Percentiles rank a stretch among this genome's conserved stretches.
Conservation (phyloP, 176 grass and related monocot species). For the Pontederia crassipes region DNA sequence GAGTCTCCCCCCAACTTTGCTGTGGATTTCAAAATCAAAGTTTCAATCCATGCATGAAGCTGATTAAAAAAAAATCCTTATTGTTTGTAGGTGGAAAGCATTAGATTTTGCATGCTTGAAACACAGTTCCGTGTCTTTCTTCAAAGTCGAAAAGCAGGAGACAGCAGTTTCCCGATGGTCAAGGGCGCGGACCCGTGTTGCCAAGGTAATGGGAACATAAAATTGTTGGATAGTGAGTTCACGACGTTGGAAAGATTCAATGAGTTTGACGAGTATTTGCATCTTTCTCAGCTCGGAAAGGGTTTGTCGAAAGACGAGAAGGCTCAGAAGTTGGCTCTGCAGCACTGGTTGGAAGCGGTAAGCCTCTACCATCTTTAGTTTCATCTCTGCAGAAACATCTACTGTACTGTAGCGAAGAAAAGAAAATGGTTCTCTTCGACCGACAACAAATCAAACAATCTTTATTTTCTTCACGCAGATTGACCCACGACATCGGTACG, state of each 20-base stretch:
- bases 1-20: background rate
- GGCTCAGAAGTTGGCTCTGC: conserved; percentile 78
- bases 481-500: conserved; percentile 92
- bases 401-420: conserved; percentile 3
- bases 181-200: conserved; percentile 49
- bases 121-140: conserved; percentile 78
- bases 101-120: conserved; percentile 55
- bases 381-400: background rate
- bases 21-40: background rate
- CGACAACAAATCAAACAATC: conserved; percentile 1
- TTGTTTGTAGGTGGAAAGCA: conserved; percentile 65
- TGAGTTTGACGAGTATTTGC: background rate
- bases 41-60: background rate
- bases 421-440: background rate
- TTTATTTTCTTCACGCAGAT: conserved; percentile 33
- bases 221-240: background rate
- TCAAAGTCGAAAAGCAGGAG: conserved; percentile 57
- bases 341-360: conserved; percentile 96
- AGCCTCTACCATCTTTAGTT: background rate
- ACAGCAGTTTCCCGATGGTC: conserved; percentile 71
- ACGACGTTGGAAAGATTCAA: background rate
- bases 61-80: background rate
- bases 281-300: conserved; percentile 58
- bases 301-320: conserved; percentile 89
- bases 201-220: conserved; percentile 39